Base-by-base conservation (phyloP, 2,329 filamentous ascomycete species). In the Pseudocercospora ulei region DNA sequence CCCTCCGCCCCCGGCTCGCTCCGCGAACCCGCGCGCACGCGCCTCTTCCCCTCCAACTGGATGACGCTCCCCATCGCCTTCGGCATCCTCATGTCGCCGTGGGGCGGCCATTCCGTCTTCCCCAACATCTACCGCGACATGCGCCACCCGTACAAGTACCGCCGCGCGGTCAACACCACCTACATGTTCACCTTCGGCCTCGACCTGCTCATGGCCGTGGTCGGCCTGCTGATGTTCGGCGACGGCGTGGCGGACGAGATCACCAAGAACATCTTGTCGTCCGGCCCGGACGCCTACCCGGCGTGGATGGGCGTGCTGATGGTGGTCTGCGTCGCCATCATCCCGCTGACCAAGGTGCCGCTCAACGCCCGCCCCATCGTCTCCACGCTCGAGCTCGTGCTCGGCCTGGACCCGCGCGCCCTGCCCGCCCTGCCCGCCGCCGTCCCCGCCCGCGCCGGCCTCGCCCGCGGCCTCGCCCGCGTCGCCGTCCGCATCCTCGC, bases 181-280 rank as follows among this genome's bases (percentile, higher is more conserved):
- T 95, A 93, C 61, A 70, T 75, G 13, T 92, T 93, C 60, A 92
- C 85, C 30, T 80, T 84, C 59, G 57, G 83, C 12, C 72, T 96
- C 7, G 88, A 96, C 59, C 71, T 80, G 16, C 73, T 77, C 29
- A 86, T 93, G 57, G 87, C 85, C 16, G 73, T 90, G 28, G 75
- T 82, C 7, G 88, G 90, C 24, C 73, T 90, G 41, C 71, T 95
- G 48, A 96, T 98, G 88, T 98, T 95, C 60, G 88, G 88, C 44
- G 82, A 93, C 51, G 72, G 67, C n/a, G 83, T 94, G 38, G 73
- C 72, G 40, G 87, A 94, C 48, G 85, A 92, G 60, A 79, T 96
- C 58, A 95, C 90, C 0, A 80, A 81, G 55, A 96, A 94, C 63
- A 80, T 98, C 44, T 74, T 96, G 49, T 68, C 72, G 36, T 35